Base-by-base conservation (phyloP, 148 eudicot species). In the Tetragonia tetragonoides region DNA sequence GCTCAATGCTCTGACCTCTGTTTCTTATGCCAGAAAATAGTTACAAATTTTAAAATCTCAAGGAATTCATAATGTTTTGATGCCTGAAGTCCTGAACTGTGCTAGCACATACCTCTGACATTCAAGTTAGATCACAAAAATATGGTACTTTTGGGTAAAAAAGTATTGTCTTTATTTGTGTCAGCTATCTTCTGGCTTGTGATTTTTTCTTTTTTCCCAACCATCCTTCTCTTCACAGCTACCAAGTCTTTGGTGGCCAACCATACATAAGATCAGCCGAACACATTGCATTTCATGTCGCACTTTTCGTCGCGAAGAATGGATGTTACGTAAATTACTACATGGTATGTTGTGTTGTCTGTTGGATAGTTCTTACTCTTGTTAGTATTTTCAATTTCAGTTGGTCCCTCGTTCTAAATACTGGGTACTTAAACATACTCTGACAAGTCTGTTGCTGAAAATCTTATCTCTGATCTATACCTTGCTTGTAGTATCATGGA, bases 311-410 rank as follows among this genome's bases (percentile, higher is more conserved):
- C 56, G 90, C 87, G 3, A 88, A 87, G 67, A 83, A 73, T 68
- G 90, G 89, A 75, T 81, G 90, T 68, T 88, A 72, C 24, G 88
- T 88, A 60, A 88, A 88, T 62, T 88, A 88, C 80, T 88, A 88
- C 81, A 88, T 88, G 89, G 90, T 88, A 88, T 37, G 49, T 17
- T 57, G 15, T 23, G 9, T 70, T 73, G 0, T 16, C 38, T 5
- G 6, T 46, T 5, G 37, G 17, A 38, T 21, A 5, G 56, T 15
- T 46, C 39, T 21, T 57, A 20, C 0, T 57, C 11, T 9, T 49
- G 53, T 6, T 49, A 10, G 47, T 44, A 44, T 44, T 49, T 49
- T 7, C 14, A 49, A 10, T 49, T 46, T 49, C 53, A 49, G 10
- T 8, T 10, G 53, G 53, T 49, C 14, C 14, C 53, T 10, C 4